Conservation (phyloP, 75 land plant genomes). For the Picea sitchensis region DNA sequence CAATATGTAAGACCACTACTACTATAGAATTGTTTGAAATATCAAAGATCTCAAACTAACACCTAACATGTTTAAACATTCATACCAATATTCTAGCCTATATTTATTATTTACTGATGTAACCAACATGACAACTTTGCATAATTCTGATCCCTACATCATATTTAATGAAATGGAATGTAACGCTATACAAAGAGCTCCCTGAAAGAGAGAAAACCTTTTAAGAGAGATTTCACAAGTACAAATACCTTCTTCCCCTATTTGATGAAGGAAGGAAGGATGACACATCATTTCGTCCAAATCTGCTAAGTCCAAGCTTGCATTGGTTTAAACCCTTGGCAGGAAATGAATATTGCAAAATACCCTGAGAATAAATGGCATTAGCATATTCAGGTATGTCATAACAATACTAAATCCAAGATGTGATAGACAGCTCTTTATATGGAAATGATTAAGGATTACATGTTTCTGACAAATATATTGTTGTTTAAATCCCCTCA, state of each 20-base stretch:
- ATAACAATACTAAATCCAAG: not conserved
- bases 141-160: not conserved
- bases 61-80: not conserved
- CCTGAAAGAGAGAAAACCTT: not conserved
- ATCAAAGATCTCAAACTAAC: not conserved
- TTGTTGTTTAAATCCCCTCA: not conserved
- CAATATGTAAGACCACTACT: not conserved
- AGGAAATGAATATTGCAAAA: not conserved
- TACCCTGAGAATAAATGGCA: not conserved
- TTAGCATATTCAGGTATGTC: not conserved
- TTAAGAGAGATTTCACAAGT: not conserved
- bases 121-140: not conserved
- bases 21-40: not conserved
- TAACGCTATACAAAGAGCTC: not conserved
- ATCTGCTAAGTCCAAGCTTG: no score
- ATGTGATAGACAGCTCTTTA: not conserved
- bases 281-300: no score
- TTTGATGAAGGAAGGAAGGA: not conserved
- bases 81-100: not conserved
- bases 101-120: not conserved
- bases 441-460: not conserved
- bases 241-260: conserved; percentile 4
- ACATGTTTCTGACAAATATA: not conserved
- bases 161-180: not conserved
- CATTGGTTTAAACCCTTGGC: not conserved